Evolutionary conservation across 306 rosid genomes (phyloP).

Genomic region (Fragaria nilgerrensis): DNA sequence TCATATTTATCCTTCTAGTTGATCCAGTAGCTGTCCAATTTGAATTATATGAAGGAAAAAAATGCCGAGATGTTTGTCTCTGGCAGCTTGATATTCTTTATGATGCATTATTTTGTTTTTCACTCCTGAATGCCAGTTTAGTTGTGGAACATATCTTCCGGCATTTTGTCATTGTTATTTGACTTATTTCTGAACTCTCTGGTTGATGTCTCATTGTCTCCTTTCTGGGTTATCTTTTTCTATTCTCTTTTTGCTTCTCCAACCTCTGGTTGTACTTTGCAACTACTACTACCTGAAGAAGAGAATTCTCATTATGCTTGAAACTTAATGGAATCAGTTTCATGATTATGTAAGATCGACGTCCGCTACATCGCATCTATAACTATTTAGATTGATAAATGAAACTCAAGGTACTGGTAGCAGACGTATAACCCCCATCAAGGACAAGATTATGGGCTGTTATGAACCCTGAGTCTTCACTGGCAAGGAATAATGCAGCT

Average conservation of each 20-base stretch:
- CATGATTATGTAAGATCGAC: neutral
- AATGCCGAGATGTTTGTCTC: neutral
- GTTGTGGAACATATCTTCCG: neutral
- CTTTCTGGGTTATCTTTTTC: neutral
- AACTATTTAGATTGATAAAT: conserved; percentile 35
- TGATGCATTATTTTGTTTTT: neutral
- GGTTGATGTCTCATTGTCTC: neutral
- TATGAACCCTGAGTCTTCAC: conserved; percentile 58
- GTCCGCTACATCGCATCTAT: neutral
- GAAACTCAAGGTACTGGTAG: conserved; percentile 42
- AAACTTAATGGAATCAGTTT: neutral
- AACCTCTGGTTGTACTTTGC: neutral
- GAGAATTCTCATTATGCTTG: neutral
- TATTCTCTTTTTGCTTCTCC: neutral
- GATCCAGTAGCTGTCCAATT: neutral
- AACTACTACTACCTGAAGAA: neutral
- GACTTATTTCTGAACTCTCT: neutral
- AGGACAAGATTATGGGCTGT: conserved; percentile 70
- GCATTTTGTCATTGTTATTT: neutral
- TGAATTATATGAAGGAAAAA: neutral
- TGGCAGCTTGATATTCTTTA: neutral
- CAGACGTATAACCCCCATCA: conserved; percentile 77
- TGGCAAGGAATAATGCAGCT: conserved; percentile 64
- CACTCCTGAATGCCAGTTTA: neutral
- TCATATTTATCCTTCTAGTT: neutral